Percentiles rank a stretch among this genome's conserved stretches.
Evolutionary conservation across 305 asterid species (phyloP).

Genomic region (Fraxinus latifolia): DNA sequence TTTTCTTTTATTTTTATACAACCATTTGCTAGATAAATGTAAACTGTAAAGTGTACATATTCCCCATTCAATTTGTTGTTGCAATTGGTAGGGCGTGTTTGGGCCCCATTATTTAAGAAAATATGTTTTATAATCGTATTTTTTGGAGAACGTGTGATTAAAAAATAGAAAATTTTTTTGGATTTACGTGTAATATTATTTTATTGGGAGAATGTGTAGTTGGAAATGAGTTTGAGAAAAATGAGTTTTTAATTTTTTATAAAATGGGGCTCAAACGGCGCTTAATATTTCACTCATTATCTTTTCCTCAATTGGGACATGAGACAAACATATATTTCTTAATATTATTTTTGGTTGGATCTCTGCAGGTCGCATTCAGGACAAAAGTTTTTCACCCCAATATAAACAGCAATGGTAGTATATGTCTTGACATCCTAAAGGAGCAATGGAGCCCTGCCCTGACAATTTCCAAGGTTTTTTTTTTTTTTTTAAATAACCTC

Average conservation of each 20-base stretch:
- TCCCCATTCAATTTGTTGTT: background rate
- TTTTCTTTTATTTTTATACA: background rate
- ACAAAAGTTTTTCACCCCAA: background rate
- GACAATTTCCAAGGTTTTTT: slow-evolving; percentile 32
- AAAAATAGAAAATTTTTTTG: background rate
- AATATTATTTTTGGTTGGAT: background rate
- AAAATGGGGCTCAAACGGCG: background rate
- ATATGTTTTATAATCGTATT: background rate
- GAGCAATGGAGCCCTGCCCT: slow-evolving; percentile 42
- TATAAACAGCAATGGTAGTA: slow-evolving; percentile 33
- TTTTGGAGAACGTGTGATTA: background rate
- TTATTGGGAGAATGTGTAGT: background rate
- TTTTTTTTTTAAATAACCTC: background rate
- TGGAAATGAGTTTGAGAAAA: background rate
- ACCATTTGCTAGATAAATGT: background rate
- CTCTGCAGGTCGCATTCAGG: background rate
- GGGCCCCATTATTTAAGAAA: background rate
- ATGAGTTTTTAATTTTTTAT: background rate
- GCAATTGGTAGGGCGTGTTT: background rate
- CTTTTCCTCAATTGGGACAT: background rate
- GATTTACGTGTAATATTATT: background rate
- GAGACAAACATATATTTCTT: background rate
- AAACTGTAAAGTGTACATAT: background rate
- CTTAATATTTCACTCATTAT: background rate
- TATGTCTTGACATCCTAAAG: slow-evolving; percentile 35